These are phyloP conservation scores for Monilinia fructicola DNA, from an alignment of 2,329 filamentous ascomycete species.

Conservation along the genomic window DNA sequence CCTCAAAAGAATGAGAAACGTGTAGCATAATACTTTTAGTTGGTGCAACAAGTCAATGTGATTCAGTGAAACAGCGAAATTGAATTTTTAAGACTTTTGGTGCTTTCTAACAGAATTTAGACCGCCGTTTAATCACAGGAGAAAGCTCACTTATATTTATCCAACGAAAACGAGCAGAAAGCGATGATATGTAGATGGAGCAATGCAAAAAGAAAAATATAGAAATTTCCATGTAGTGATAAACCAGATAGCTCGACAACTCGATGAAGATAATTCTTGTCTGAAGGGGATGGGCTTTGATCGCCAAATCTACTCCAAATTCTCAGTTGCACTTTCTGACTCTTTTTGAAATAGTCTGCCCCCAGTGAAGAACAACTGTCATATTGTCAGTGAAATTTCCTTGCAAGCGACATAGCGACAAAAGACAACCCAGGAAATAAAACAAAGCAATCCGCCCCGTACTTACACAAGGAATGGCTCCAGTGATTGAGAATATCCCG, in stretches of 20 bases:
- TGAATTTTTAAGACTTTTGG: not conserved
- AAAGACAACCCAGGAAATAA: not conserved
- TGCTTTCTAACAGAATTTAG: not conserved
- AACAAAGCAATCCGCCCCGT: not conserved
- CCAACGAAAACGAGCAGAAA: not conserved
- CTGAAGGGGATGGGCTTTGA: not conserved
- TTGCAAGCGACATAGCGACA: not conserved
- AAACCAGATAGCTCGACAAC: not conserved
- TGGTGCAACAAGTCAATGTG: not conserved
- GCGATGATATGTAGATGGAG: not conserved
- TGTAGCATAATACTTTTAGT: no score
- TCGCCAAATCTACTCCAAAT: not conserved
- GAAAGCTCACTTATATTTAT: slow-evolving; percentile 4
- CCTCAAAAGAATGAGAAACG: not conserved
- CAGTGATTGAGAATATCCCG: slow-evolving; percentile 40
- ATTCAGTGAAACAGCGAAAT: not conserved
- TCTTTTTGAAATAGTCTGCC: slow-evolving; percentile 28
- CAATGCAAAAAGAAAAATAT: not conserved
- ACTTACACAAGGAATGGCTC: slow-evolving; percentile 69
- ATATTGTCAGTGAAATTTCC: not conserved
- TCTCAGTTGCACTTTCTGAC: not conserved
- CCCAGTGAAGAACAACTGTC: slow-evolving; percentile 15
- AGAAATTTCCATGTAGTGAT: not conserved
- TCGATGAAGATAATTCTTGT: not conserved
- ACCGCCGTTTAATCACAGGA: not conserved